Evolutionary conservation across 768 basidiomycete species (phyloP), one percentile per base, ranked within the genome.

Genomic region (Crucibulum laeve): DNA sequence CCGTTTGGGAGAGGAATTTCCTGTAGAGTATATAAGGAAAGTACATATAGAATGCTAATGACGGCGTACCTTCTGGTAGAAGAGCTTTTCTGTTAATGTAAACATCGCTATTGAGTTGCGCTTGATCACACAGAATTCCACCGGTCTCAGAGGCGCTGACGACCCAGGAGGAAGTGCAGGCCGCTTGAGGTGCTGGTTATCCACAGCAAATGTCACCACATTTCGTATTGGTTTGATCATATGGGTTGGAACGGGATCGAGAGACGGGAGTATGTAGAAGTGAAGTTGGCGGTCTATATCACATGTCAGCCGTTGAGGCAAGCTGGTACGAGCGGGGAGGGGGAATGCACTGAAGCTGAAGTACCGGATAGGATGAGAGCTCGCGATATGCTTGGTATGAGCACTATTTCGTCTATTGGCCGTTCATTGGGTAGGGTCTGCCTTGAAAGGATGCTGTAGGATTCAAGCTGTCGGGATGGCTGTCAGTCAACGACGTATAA

Each of bases 181-280:
- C 6, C 83, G 71, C 32, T 64, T 67, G 18, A 87, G 64, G 50
- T 88, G 82, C 38, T 73, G 71, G 43, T 93, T 82, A 56, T 98
- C 94, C 0, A 96, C 80, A 0, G 91, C 82, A 50, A 95, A 81
- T 0, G 85, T 71, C 15, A 87, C 65, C 3, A 90, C 86, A 46
- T 93, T 83, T 35, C 91, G 77, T 18, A 97, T 73, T 2, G 93
- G 86, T 44, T 85, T 85, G 48, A 89, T 82, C 13, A 65, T 50
- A 8, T 65, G 71, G 3, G 67, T 63, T 4, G 81, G 72, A 0
- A 89, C 73, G 1, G 80, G 76, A 46, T 93, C 89, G 15, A 97
- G 74, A 3, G 82, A 78, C 1, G 95, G 93, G 1, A 94, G 68
- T 0, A 80, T 74, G 52, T 89, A 88, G 57, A 96, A 84, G 57